phyloP scores from a whole-genome alignment of 2,329 filamentous ascomycete genomes.

The Calonectria honghensis region DNA sequence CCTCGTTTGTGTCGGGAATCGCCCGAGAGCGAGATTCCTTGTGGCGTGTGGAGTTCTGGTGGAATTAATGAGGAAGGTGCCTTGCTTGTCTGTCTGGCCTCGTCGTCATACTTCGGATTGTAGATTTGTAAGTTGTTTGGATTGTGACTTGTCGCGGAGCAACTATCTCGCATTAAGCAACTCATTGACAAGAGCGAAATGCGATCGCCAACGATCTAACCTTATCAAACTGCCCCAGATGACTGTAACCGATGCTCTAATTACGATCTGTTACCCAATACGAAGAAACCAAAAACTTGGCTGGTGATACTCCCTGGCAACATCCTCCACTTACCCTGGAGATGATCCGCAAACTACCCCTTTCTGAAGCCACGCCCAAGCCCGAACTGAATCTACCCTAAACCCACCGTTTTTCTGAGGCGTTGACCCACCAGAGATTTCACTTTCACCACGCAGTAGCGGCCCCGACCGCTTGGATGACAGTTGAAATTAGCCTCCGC shows the following conservation, averaged over 20 bases:
- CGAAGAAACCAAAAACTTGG: constrained; percentile 6
- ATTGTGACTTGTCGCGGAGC: not conserved
- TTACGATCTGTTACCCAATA: not conserved
- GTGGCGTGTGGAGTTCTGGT: not conserved
- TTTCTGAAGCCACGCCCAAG: not conserved
- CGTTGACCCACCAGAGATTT: constrained; percentile 24
- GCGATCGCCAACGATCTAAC: constrained; percentile 9
- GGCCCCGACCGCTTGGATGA: constrained; percentile 33
- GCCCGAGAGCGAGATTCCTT: not conserved
- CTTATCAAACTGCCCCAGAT: not conserved
- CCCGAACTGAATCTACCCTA: constrained; percentile 17
- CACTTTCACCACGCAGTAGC: constrained; percentile 31
- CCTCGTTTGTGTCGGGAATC: not conserved
- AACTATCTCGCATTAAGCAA: not conserved
- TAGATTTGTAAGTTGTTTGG: not conserved
- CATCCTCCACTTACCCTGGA: constrained; percentile 20
- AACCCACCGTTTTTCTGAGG: constrained; percentile 12
- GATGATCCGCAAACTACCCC: constrained; percentile 6
- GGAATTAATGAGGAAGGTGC: not conserved
- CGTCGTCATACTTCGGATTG: not conserved
- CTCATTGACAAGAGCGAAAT: not conserved
- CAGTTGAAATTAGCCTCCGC: constrained; percentile 14
- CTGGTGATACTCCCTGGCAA: not conserved
- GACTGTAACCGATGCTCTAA: not conserved
- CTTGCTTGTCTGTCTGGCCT: not conserved